phyloP scores from a whole-genome alignment of 2,329 filamentous ascomycete species.

The Beauveria brongniartii region DNA sequence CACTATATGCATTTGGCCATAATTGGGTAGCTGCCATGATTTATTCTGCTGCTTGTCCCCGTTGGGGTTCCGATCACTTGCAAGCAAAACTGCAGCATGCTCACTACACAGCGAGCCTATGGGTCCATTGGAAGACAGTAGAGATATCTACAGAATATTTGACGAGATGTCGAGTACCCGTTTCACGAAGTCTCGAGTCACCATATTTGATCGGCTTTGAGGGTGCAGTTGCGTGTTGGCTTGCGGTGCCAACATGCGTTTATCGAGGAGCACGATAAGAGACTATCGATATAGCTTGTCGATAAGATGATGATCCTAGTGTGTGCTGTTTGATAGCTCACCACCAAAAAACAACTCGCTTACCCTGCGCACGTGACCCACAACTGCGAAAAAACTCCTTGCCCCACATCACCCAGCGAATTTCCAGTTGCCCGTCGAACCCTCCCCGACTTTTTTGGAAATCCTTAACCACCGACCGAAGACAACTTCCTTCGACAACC shows the following conservation, averaged over 20 bases:
- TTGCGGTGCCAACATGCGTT: not conserved
- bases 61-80: not conserved
- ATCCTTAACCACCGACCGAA: constrained; percentile 24
- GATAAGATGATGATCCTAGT: not conserved
- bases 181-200: too few species aligned
- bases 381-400: constrained; percentile 14
- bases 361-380: constrained; percentile 22
- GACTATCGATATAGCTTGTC: not conserved
- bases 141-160: too few species aligned
- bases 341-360: constrained; percentile 11
- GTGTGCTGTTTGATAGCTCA: not conserved
- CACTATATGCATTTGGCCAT: too few species aligned
- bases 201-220: too few species aligned
- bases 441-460: not conserved
- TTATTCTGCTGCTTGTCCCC: not conserved
- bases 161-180: too few species aligned
- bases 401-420: constrained; percentile 11
- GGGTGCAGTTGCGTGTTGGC: not conserved
- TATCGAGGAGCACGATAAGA: not conserved
- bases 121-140: too few species aligned
- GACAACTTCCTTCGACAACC: constrained; percentile 20
- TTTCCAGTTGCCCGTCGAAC: not conserved
- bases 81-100: not conserved
- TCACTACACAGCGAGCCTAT: not conserved
- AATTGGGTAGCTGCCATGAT: too few species aligned